Evolutionary conservation across 768 basidiomycete species (phyloP).

Genomic region (Lactarius pseudohatsudake): DNA sequence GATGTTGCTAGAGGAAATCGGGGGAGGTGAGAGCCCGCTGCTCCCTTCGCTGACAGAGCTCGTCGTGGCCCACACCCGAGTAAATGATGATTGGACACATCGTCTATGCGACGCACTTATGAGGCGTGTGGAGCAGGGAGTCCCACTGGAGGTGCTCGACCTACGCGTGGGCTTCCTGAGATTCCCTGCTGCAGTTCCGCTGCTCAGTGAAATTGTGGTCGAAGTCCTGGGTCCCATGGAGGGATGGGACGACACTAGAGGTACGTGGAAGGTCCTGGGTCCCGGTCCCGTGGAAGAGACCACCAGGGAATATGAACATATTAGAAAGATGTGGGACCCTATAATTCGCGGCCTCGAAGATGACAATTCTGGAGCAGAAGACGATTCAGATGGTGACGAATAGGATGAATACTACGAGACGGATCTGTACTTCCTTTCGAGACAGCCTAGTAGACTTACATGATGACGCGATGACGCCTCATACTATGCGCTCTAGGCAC

Average conservation of each 20-base stretch:
- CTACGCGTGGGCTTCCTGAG: background rate
- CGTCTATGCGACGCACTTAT: background rate
- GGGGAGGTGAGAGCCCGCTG: background rate
- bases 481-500: too few relatives aligned
- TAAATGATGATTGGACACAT: background rate
- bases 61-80: background rate
- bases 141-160: background rate
- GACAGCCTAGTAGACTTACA: too few relatives aligned
- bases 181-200: background rate
- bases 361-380: background rate
- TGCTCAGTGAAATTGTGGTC: background rate
- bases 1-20: background rate
- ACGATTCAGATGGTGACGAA: too few relatives aligned
- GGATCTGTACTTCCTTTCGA: too few relatives aligned
- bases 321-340: too few relatives aligned
- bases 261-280: background rate
- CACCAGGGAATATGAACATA: too few relatives aligned
- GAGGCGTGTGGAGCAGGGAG: background rate
- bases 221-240: background rate
- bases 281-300: too few relatives aligned
- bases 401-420: too few relatives aligned
- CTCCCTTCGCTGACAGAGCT: background rate
- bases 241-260: background rate
- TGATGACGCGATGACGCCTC: too few relatives aligned
- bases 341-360: background rate